Evolutionary conservation across 2,329 filamentous ascomycete species (phyloP), one percentile per base, ranked within the genome.

Genomic region (Pseudopyricularia cyperi): DNA sequence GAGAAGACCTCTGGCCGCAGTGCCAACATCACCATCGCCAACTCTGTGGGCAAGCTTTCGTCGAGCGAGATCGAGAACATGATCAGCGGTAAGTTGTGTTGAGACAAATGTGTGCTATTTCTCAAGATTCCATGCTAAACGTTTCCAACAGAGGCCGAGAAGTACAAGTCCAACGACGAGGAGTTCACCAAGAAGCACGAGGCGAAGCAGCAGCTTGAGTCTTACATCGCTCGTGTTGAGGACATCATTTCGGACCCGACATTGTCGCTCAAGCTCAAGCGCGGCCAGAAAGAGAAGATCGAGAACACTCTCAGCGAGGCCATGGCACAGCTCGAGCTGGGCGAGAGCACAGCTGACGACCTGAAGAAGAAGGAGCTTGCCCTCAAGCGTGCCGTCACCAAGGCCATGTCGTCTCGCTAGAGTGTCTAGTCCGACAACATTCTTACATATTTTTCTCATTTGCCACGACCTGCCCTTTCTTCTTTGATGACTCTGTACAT

Each of bases 321-420:
- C 63, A 97, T 98, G 93, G 87, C 82, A 59, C 86, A 94, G 74
- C 87, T 98, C 58, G 93, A 98, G 83, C 76, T 98, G 66, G 87
- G 91, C 72, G 94, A 98, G 62, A 87, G 88, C 53, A 74, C 76
- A 57, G 87, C 89, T 56, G 94, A 98, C 63, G 93, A 98, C 68
- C 79, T 98, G 63, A 97, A 95, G 88, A 97, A 97, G 89, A 95
- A 96, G 85, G 93, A 98, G 80, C 79, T 98, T 60, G 89, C 89
- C 56, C 82, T 98, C 59, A 98, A 97, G 89, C 82, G 93, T 66
- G 82, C 95, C 62, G 90, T 98, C 64, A 98, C 93, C 74, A 98
- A 97, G 86, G 90, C 87, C 64, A 95, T 95, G 88, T 83, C 88
- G 59, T 90, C 88, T 66, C 84, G 88, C 73, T 95, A 90, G 82